Evolutionary conservation across 768 basidiomycete species (phyloP), one percentile per base, ranked within the genome.

Genomic region (Phaeotremella skinneri): DNA sequence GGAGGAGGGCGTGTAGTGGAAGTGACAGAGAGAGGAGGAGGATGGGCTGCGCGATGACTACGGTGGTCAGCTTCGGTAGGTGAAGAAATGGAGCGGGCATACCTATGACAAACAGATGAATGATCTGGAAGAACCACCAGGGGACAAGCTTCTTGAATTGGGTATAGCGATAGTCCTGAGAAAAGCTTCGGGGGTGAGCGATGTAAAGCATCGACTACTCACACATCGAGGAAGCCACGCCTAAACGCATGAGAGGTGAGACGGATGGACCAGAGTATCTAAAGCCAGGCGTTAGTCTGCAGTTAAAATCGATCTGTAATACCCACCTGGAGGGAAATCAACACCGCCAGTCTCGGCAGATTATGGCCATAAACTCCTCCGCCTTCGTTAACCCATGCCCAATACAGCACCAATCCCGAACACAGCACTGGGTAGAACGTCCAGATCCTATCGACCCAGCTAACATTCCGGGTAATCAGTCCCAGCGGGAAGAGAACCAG

Each of bases 91-190:
- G 4, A 26, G n/a, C 11, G 32, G 1, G 68, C 81, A 27, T 62
- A 85, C 85, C 80, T 29, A 92, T 86, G 79, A 91, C 91, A 13
- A 81, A 81, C 14, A 90, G 77, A 76, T 86, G 86, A 29, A 83
- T 53, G n/a, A 87, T 59, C 62, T 85, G 82, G 79, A 87, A 87
- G 7, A 84, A 62, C 76, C 80, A 80, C 1, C 73, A 52, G 14
- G 85, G 83, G 2, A 87, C 70, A 49, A 85, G 81, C 39, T 79
- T 74, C 41, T 92, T 84, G 14, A 96, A 81, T 34, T 91, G 79
- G 1, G 80, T 83, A 90, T 93, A 97, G 26, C 94, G 87, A 70
- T 97, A 97, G 75, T 96, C 92, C 76, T 59, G 41, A 66, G 53
- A 37, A 26, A 83, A 81, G 5, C 88, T 90, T 58, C 26, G 1